phyloP scores from a whole-genome alignment of 2,329 filamentous ascomycete species.

The Lecanicillium sp. region DNA sequence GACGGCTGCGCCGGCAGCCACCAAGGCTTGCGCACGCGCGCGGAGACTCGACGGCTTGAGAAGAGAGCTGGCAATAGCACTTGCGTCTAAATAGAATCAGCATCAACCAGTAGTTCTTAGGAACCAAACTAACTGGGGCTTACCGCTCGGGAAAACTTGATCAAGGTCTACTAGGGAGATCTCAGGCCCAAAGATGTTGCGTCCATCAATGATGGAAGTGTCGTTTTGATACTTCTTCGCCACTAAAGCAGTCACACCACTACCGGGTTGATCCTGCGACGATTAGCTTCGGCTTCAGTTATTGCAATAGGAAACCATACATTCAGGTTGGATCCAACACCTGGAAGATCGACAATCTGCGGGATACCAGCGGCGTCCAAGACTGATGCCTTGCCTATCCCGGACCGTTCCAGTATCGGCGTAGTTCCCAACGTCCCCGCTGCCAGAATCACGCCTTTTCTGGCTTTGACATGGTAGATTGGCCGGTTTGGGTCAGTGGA shows the following conservation, averaged over 20 bases:
- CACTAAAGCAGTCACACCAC: conserved; percentile 17
- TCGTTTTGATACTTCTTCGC: conserved; percentile 17
- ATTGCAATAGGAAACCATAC: background rate
- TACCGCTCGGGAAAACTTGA: conserved; percentile 18
- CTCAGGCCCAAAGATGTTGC: conserved; percentile 18
- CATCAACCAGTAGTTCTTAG: no score
- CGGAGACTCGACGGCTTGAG: conserved; percentile 3
- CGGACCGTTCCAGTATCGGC: conserved; percentile 46
- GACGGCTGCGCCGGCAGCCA: conserved; percentile 19
- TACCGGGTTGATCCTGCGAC: conserved; percentile 19
- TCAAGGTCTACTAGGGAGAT: conserved; percentile 20
- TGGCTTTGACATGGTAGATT: conserved; percentile 6
- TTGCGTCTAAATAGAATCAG: conserved; percentile 3
- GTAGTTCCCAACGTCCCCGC: conserved; percentile 16
- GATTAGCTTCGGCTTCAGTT: background rate
- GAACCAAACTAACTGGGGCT: background rate
- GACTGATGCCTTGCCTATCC: conserved; percentile 44
- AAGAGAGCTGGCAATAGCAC: conserved; percentile 4
- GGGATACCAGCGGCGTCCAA: conserved; percentile 41
- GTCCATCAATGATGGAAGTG: conserved; percentile 17
- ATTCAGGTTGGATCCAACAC: conserved; percentile 37
- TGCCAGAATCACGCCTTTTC: conserved; percentile 16
- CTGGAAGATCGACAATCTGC: conserved; percentile 45
- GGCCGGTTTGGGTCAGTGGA: conserved; percentile 43
- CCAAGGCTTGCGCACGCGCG: conserved; percentile 17